Conservation (phyloP, 345 rosid species). For the Laguncularia racemosa region DNA sequence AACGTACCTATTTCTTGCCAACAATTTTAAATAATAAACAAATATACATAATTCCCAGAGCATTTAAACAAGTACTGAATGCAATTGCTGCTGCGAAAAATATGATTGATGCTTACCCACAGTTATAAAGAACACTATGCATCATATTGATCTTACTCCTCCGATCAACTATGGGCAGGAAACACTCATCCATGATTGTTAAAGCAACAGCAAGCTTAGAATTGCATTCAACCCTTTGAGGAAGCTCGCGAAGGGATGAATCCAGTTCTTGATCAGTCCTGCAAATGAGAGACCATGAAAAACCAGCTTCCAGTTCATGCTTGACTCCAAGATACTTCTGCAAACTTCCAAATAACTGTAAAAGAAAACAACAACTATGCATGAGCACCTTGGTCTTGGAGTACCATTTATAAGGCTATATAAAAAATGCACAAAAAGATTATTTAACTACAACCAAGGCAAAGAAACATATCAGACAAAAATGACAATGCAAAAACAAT, state of each 20-base stretch:
- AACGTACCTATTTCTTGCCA: too few species aligned
- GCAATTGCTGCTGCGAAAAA: background rate
- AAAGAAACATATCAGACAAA: too few species aligned
- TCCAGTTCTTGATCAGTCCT: conserved; percentile 52
- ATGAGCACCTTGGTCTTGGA: background rate
- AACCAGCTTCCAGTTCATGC: conserved; percentile 74
- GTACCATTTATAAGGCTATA: background rate
- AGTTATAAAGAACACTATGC: conserved; percentile 67
- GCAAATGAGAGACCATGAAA: conserved; percentile 72
- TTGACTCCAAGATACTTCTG: conserved; percentile 76
- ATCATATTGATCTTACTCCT: conserved; percentile 78
- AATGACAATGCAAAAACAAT: too few species aligned
- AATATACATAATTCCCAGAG: too few species aligned
- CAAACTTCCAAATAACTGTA: conserved; percentile 63
- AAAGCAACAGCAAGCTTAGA: conserved; percentile 75
- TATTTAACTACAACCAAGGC: too few species aligned
- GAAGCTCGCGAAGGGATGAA: conserved; percentile 30
- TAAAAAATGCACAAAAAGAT: background rate
- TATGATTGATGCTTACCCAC: conserved; percentile 45
- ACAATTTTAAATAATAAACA: too few species aligned
- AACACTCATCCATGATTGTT: conserved; percentile 86
- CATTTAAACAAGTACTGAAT: too few species aligned
- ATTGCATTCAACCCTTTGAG: conserved; percentile 59
- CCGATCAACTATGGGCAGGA: conserved; percentile 70
- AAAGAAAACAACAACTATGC: conserved; percentile 10